Conservation (phyloP, 2,329 filamentous ascomycete genomes). For the Periconia sp. region DNA sequence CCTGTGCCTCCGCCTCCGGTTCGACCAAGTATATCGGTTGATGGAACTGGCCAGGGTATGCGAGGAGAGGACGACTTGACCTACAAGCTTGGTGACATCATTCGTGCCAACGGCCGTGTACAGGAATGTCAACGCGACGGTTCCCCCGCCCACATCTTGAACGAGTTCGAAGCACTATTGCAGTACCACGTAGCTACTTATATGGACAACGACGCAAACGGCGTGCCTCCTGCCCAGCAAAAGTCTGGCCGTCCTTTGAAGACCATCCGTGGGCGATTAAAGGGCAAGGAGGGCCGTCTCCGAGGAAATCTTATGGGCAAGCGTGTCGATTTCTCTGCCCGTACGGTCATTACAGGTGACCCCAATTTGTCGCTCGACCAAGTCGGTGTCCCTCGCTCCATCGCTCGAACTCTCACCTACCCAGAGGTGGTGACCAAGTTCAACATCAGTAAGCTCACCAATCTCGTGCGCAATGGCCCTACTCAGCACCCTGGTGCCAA, state of each 20-base stretch:
- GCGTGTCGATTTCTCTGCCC: slow-evolving; percentile 91
- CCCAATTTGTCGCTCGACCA: slow-evolving; percentile 95
- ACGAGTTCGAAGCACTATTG: slow-evolving; percentile 86
- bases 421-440: slow-evolving; percentile 97
- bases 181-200: slow-evolving; percentile 99
- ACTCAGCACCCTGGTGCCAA: slow-evolving; percentile 95
- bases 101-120: slow-evolving; percentile 95
- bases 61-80: slow-evolving; percentile 98
- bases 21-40: slow-evolving; percentile 94
- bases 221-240: slow-evolving; percentile 89
- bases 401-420: slow-evolving; percentile 90
- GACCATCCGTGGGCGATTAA: slow-evolving; percentile 92
- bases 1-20: slow-evolving; percentile 95
- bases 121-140: slow-evolving; percentile 88
- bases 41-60: slow-evolving; percentile 87
- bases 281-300: slow-evolving; percentile 98
- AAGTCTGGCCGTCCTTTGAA: slow-evolving; percentile 97
- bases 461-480: slow-evolving; percentile 88
- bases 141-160: slow-evolving; percentile 84
- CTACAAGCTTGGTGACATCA: slow-evolving; percentile 98
- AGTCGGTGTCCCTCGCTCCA: slow-evolving; percentile 93
- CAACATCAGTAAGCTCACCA: slow-evolving; percentile 91
- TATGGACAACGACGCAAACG: slow-evolving; percentile 99
- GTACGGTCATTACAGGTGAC: slow-evolving; percentile 99
- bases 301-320: slow-evolving; percentile 99